Conservation (phyloP, 2,329 filamentous ascomycete species). For the Pleomassaria siparia region DNA sequence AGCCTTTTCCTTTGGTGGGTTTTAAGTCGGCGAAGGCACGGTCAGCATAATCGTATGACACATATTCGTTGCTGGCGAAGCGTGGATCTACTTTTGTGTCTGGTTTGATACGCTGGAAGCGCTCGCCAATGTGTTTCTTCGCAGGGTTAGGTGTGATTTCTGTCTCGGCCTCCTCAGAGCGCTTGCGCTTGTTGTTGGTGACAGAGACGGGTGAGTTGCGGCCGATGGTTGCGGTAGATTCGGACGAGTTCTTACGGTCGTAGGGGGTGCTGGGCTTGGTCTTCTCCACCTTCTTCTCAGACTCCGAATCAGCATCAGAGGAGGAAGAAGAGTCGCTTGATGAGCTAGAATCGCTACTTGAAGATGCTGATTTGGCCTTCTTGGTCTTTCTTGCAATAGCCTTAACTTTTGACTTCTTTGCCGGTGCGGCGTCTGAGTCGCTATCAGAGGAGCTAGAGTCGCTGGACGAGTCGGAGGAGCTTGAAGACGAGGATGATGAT, state of each 20-base stretch:
- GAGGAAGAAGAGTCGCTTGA: slow-evolving; percentile 14
- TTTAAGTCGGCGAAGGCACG: slow-evolving; percentile 85
- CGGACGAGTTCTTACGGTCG: slow-evolving; percentile 48
- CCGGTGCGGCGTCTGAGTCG: slow-evolving; percentile 3
- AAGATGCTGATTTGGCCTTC: slow-evolving; percentile 2
- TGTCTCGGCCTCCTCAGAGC: slow-evolving; percentile 29
- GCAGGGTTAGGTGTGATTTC: slow-evolving; percentile 34
- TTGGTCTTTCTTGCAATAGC: slow-evolving; percentile 3
- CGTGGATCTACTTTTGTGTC: slow-evolving; percentile 67
- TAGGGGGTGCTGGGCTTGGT: slow-evolving; percentile 3
- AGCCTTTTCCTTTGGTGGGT: slow-evolving; percentile 91
- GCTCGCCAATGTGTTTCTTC: slow-evolving; percentile 48
- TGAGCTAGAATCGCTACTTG: slow-evolving; percentile 5
- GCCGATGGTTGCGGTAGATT: slow-evolving; percentile 44
- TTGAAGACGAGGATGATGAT: slow-evolving; percentile 18
- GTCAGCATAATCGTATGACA: slow-evolving; percentile 84
- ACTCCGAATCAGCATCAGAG: slow-evolving; percentile 14
- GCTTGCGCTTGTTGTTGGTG: slow-evolving; percentile 48
- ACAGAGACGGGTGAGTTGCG: slow-evolving; percentile 27
- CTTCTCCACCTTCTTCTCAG: slow-evolving; percentile 43
- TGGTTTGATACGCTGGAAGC: slow-evolving; percentile 75
- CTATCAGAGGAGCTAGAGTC: slow-evolving; percentile 23
- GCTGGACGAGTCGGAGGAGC: slow-evolving; percentile 27
- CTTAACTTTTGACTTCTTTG: not conserved
- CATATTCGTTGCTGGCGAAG: slow-evolving; percentile 78